phyloP scores from a whole-genome alignment of 2,329 filamentous ascomycete genomes.

The Hirsutella thompsonii region DNA sequence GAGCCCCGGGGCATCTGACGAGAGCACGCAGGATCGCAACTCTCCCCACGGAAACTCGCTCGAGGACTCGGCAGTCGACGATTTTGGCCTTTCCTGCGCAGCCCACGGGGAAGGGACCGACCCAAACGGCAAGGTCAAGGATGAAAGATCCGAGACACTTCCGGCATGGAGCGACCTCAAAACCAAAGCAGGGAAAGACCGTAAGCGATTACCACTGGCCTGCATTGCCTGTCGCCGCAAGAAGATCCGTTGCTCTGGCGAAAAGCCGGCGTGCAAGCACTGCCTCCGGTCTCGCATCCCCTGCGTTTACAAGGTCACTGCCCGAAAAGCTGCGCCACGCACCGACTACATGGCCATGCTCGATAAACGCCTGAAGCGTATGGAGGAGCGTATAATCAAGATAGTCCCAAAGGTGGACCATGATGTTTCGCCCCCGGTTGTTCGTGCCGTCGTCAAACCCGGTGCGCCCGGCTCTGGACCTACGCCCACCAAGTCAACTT shows the following conservation, averaged over 20 bases:
- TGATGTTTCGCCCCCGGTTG: conserved; percentile 51
- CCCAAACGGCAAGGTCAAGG: conserved; percentile 37
- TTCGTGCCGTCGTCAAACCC: conserved; percentile 75
- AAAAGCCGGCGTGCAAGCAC: conserved; percentile 96
- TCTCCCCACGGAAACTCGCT: conserved; percentile 32
- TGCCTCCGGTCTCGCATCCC: conserved; percentile 85
- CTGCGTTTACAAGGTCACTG: conserved; percentile 95
- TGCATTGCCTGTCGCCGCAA: conserved; percentile 94
- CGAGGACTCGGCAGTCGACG: conserved; percentile 42
- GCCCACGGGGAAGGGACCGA: conserved; percentile 40
- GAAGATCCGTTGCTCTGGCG: conserved; percentile 95
- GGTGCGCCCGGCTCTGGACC: conserved; percentile 44
- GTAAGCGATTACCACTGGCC: conserved; percentile 81
- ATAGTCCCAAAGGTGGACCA: conserved; percentile 80
- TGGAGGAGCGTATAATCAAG: conserved; percentile 97
- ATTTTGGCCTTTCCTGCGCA: conserved; percentile 39
- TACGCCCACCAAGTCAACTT: conserved; percentile 24
- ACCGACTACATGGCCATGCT: conserved; percentile 99
- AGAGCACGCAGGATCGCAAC: conserved; percentile 28
- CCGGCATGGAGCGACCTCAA: conserved; percentile 74
- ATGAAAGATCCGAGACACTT: conserved; percentile 43
- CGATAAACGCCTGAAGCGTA: conserved; percentile 86
- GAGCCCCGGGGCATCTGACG: conserved; percentile 29
- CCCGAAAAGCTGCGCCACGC: conserved; percentile 81
- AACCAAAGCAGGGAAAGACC: conserved; percentile 88